These are phyloP conservation scores for Fusarium sp. DNA, from an alignment of 2,329 filamentous ascomycete genomes.

Conservation along the genomic window DNA sequence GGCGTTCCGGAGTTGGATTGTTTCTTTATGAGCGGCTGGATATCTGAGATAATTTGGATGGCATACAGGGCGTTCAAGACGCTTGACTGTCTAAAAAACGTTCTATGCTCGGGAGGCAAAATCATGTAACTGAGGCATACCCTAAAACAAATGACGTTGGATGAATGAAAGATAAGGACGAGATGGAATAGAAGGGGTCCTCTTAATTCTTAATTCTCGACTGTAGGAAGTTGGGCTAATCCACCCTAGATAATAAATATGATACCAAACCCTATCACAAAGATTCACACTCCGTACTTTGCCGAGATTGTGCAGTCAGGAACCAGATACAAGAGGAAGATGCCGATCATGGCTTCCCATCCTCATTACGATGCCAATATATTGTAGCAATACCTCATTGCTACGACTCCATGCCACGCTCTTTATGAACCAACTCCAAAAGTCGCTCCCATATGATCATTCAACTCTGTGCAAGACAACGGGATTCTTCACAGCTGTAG, in stretches of 20 bases:
- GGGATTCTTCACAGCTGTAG: constrained; percentile 45
- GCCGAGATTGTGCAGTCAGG: background rate
- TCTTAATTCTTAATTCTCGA: constrained; percentile 24
- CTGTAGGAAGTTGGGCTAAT: constrained; percentile 17
- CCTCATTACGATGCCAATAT: constrained; percentile 35
- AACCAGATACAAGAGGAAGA: background rate
- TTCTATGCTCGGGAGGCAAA: constrained; percentile 10
- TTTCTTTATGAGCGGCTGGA: constrained; percentile 4
- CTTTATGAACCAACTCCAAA: constrained; percentile 10
- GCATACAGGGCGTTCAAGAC: background rate
- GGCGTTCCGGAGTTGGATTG: constrained; percentile 37
- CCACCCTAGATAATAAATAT: constrained; percentile 14
- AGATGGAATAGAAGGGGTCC: constrained; percentile 16
- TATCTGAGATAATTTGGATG: constrained; percentile 27
- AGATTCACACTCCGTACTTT: background rate
- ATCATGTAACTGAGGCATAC: constrained; percentile 7
- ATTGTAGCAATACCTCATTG: background rate
- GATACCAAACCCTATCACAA: constrained; percentile 9
- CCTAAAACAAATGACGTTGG: constrained; percentile 11
- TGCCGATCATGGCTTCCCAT: constrained; percentile 24
- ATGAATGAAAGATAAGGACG: constrained; percentile 13
- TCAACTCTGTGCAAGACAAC: background rate
- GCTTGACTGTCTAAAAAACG: background rate
- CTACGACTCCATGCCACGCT: constrained; percentile 1
- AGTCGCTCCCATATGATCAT: background rate